Conservation (phyloP, 768 basidiomycete genomes). For the Aureoboletus auriporus region DNA sequence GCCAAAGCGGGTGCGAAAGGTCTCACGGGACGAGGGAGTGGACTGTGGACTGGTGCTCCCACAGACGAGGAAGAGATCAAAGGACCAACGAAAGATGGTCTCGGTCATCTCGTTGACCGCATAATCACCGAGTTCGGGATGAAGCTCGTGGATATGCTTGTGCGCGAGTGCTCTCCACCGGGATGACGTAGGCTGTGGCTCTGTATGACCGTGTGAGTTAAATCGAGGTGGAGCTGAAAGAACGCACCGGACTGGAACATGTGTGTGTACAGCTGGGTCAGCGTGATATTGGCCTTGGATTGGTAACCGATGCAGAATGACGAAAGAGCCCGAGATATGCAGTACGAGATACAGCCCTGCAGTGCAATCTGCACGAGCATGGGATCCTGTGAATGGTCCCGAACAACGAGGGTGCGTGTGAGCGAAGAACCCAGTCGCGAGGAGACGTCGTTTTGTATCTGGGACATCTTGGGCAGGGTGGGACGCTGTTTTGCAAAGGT, state of each 20-base stretch:
- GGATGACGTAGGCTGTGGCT: constrained; percentile 74
- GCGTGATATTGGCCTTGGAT: constrained; percentile 60
- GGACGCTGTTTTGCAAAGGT: constrained; percentile 44
- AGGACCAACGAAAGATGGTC: constrained; percentile 68
- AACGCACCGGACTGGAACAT: constrained; percentile 52
- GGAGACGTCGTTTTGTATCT: constrained; percentile 57
- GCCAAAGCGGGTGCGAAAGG: constrained; percentile 47
- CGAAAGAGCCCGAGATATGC: constrained; percentile 62
- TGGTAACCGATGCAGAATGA: constrained; percentile 75
- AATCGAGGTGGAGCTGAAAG: not conserved
- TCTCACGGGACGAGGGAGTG: constrained; percentile 34
- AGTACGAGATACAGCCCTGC: constrained; percentile 66
- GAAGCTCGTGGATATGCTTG: constrained; percentile 60
- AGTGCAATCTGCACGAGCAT: constrained; percentile 73
- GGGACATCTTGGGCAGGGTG: constrained; percentile 38
- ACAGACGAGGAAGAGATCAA: constrained; percentile 62
- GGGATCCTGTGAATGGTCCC: constrained; percentile 73
- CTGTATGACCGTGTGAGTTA: constrained; percentile 31
- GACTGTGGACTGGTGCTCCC: constrained; percentile 48
- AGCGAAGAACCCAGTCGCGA: constrained; percentile 62
- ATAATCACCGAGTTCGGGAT: constrained; percentile 63
- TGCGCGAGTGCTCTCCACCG: constrained; percentile 77
- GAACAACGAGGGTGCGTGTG: constrained; percentile 53
- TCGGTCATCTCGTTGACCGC: constrained; percentile 70
- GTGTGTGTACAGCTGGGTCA: constrained; percentile 57